A percentile compares a stretch with the other conserved stretches of the same genome.
These are phyloP conservation scores for Fusarium agapanthi DNA, from an alignment of 2,329 filamentous ascomycete species.

Conservation along the genomic window DNA sequence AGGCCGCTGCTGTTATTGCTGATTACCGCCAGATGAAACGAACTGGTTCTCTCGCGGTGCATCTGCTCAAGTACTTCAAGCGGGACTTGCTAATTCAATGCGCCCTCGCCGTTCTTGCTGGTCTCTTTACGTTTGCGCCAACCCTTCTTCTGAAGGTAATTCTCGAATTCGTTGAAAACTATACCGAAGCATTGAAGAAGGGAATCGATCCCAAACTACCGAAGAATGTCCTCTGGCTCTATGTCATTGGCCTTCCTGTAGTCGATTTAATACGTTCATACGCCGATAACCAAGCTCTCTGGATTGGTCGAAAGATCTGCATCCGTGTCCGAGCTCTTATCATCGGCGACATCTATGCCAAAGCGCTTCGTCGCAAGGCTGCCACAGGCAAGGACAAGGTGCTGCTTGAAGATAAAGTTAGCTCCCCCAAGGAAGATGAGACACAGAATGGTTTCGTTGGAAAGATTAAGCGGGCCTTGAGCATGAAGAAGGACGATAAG, in stretches of 20 bases:
- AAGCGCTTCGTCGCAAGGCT: conserved; percentile 90
- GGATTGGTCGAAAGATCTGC: conserved; percentile 93
- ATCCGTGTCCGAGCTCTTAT: conserved; percentile 94
- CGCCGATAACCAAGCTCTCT: conserved; percentile 85
- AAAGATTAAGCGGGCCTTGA: conserved; percentile 65
- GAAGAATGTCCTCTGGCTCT: conserved; percentile 91
- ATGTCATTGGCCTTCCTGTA: conserved; percentile 87
- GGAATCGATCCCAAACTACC: conserved; percentile 66
- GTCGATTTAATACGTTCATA: conserved; percentile 84
- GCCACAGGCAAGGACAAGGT: conserved; percentile 79
- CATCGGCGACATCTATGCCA: conserved; percentile 96
- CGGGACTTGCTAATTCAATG: conserved; percentile 79
- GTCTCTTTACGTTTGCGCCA: conserved; percentile 87
- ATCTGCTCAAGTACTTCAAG: conserved; percentile 87
- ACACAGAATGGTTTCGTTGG: conserved; percentile 53
- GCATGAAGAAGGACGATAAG: conserved; percentile 66
- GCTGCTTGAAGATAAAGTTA: conserved; percentile 64
- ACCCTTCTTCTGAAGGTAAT: conserved; percentile 92
- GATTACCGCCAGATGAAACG: conserved; percentile 88
- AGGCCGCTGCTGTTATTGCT: conserved; percentile 80
- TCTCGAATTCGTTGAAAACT: conserved; percentile 90
- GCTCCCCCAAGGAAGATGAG: conserved; percentile 46
- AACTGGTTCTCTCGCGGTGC: conserved; percentile 79
- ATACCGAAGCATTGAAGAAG: conserved; percentile 61
- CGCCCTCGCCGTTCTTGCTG: conserved; percentile 79